Percentiles rank a stretch among this genome's conserved stretches.
Conservation (phyloP, 2,329 filamentous ascomycete species). For the Neonectria sp. region DNA sequence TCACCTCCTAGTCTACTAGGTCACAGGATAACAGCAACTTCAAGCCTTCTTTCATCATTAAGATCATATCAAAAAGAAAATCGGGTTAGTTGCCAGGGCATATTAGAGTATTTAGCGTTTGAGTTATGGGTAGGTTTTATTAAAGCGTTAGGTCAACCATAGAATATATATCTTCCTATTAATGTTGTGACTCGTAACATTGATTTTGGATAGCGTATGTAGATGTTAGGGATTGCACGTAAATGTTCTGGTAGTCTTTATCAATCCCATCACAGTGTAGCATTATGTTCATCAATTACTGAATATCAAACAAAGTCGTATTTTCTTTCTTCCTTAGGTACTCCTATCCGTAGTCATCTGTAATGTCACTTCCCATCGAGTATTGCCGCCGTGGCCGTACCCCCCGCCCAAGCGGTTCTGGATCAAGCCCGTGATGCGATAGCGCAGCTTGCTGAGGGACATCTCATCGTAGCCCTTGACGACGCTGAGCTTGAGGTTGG, state of each 20-base stretch:
- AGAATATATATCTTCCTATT: too few relatives aligned
- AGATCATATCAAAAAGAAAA: too few relatives aligned
- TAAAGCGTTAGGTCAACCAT: too few relatives aligned
- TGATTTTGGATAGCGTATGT: too few relatives aligned
- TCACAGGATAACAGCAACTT: too few relatives aligned
- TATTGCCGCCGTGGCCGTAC: constrained; percentile 83
- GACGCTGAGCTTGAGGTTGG: constrained; percentile 87
- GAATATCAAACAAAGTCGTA: background rate
- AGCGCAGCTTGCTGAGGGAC: constrained; percentile 79
- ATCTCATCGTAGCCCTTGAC: constrained; percentile 76
- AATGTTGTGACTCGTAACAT: too few relatives aligned
- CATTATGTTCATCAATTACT: background rate
- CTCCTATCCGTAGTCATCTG: constrained; percentile 72
- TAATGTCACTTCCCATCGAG: constrained; percentile 94
- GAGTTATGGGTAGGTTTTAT: too few relatives aligned
- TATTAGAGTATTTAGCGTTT: too few relatives aligned
- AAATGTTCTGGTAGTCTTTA: background rate
- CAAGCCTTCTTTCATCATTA: too few relatives aligned
- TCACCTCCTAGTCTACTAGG: too few relatives aligned
- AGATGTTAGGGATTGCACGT: too few relatives aligned
- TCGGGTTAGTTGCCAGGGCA: too few relatives aligned
- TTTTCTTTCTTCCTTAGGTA: constrained; percentile 33
- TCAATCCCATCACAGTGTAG: background rate
- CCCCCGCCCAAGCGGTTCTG: constrained; percentile 90
- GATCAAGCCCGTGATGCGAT: constrained; percentile 83